Base-by-base conservation (phyloP, 495 filamentous ascomycete genomes). In the Cudoniella acicularis region DNA sequence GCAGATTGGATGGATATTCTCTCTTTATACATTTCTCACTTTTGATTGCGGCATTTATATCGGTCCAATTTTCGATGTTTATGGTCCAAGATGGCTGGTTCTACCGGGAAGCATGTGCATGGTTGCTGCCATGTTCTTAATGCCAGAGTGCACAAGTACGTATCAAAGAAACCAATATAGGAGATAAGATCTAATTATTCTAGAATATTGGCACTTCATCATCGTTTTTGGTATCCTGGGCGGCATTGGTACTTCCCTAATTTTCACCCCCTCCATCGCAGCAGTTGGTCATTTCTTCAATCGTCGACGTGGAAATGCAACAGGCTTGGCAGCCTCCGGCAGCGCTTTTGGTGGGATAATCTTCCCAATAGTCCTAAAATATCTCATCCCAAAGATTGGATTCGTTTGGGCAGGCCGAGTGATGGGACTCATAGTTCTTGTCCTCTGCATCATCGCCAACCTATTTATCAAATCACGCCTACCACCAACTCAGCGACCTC, bases 191-290 rank as follows among this genome's bases (percentile, higher is more conserved):
- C 25, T 52, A 52, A 52, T 17, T 27, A 10, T 20, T 43, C 68
- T 64, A 76, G 75, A 84, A 64, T 89, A 89, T 61, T 96, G 87
- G 85, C 92, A 96, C 50, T 93, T 96, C 61, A 83, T 97, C 67
- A 72, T 96, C 16, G 77, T 80, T 18, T 89, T 95, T 64, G 88
- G 87, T 26, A 71, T 97, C 3, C 74, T 93, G 22, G 82, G 83
- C 61, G 92, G 93, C 23, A 54, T 91, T 23, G 88, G 87, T 16
- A 86, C 85, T 1, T 90, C 90, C 21, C 74, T 96, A 25, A 83
- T 96, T 47, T 94, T 94, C 72, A 95, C 89, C 0, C 91, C 92
- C 0, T 82, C 88, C 26, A 77, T 96, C 60, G 81, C 88, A 1
- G 81, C 85, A 0, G 79, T 96, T 25, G 86, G 85, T 1, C 92